Conservation (phyloP, 495 filamentous ascomycete species). For the Daldinia grandis region DNA sequence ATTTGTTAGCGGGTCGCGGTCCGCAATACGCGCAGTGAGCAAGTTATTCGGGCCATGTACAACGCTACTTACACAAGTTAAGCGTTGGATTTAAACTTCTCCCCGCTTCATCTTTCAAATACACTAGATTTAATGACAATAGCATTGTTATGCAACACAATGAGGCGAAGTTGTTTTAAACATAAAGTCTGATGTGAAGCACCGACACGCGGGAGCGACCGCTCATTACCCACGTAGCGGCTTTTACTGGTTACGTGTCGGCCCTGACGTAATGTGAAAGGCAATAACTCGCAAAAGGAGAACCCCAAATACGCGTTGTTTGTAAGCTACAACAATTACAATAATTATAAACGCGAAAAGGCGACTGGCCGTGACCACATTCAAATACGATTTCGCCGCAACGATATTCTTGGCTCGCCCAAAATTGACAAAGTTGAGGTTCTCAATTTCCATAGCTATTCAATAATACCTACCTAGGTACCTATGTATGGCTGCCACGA, state of each 20-base stretch:
- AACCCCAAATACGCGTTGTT: too few relatives aligned
- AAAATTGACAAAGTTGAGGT: neutral
- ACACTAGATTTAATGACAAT: too few relatives aligned
- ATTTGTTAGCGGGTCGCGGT: neutral
- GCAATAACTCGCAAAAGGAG: too few relatives aligned
- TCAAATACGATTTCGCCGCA: slow-evolving; percentile 1
- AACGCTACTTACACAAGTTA: neutral
- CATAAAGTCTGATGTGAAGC: neutral
- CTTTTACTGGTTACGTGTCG: too few relatives aligned
- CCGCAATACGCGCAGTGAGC: slow-evolving; percentile 5
- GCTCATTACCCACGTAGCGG: neutral
- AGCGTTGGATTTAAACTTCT: neutral
- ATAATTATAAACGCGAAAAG: neutral
- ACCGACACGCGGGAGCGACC: neutral
- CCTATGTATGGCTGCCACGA: neutral
- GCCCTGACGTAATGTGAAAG: too few relatives aligned
- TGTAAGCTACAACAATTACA: neutral
- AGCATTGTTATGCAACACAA: neutral
- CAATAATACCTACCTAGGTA: too few relatives aligned
- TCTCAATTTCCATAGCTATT: neutral
- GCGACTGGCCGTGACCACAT: neutral
- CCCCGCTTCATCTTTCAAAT: neutral
- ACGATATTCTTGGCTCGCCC: slow-evolving; percentile 1
- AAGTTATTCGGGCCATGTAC: neutral
- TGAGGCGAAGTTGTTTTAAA: neutral